Evolutionary conservation across 108 stramenopile genomes (phyloP).

Genomic region (Pseudonitzschia multiseries): DNA sequence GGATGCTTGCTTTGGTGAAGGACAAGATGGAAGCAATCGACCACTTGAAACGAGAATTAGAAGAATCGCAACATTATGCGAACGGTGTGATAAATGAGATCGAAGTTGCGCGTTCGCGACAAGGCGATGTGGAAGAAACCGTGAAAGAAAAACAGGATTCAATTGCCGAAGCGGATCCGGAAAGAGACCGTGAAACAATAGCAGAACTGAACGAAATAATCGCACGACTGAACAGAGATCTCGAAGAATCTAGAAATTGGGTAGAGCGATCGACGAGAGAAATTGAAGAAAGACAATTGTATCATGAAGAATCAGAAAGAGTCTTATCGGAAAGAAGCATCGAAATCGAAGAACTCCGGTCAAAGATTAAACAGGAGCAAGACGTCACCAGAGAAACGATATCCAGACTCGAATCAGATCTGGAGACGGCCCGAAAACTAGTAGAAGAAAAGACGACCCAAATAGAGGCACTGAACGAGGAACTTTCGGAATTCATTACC

Average conservation of each 20-base stretch:
- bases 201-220: not conserved
- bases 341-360: not conserved
- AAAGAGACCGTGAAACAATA: not conserved
- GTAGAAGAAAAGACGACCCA: not conserved
- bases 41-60: not conserved
- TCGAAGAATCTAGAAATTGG: conserved; percentile 2
- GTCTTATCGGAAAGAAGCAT: not conserved
- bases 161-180: not conserved
- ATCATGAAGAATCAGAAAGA: not conserved
- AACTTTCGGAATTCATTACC: not conserved
- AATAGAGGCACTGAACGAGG: not conserved
- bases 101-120: not conserved
- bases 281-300: not conserved
- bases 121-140: not conserved
- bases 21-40: conserved; percentile 11
- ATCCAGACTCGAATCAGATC: not conserved
- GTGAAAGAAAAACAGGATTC: not conserved
- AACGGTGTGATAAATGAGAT: not conserved
- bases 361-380: not conserved
- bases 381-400: not conserved
- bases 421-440: not conserved
- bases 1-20: conserved; percentile 1
- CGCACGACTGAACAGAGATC: not conserved
- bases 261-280: not conserved
- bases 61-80: not conserved